Conservation (phyloP, 208 protist species). For the Naegleria lovaniensis region DNA sequence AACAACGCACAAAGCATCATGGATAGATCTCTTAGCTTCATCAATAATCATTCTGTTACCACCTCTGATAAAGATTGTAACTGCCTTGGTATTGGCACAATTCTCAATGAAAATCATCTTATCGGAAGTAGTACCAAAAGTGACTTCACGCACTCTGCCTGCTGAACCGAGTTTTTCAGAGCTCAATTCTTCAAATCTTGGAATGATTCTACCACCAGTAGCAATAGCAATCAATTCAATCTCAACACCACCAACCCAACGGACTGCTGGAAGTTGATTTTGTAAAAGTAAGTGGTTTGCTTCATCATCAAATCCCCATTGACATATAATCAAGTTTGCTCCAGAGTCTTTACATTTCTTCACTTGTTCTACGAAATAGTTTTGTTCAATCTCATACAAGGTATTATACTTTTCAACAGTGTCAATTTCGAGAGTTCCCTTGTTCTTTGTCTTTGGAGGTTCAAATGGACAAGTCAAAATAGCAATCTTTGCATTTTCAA, state of each 20-base stretch:
- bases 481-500: conserved; percentile 96
- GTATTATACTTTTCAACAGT: conserved; percentile 85
- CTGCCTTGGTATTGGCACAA: conserved; percentile 93
- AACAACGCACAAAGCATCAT: conserved; percentile 99
- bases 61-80: conserved; percentile 98
- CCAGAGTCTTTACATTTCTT: conserved; percentile 89
- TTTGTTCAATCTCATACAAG: conserved; percentile 92
- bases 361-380: conserved; percentile 92
- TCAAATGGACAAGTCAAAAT: conserved; percentile 99
- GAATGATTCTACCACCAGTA: conserved; percentile 96
- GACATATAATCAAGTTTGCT: conserved; percentile 96
- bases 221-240: conserved; percentile 99
- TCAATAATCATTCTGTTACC: conserved; percentile 99
- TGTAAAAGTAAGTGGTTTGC: conserved; percentile 99
- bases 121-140: conserved; percentile 94
- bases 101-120: conserved; percentile 98
- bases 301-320: conserved; percentile 99
- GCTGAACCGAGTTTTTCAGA: conserved; percentile 92
- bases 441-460: conserved; percentile 99
- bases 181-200: conserved; percentile 96
- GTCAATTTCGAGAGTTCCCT: conserved; percentile 95
- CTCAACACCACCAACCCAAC: conserved; percentile 99
- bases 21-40: conserved; percentile 98
- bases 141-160: conserved; percentile 73
- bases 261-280: conserved; percentile 97